Base-by-base conservation (phyloP, 495 filamentous ascomycete species). In the Penicillium cinerascens region DNA sequence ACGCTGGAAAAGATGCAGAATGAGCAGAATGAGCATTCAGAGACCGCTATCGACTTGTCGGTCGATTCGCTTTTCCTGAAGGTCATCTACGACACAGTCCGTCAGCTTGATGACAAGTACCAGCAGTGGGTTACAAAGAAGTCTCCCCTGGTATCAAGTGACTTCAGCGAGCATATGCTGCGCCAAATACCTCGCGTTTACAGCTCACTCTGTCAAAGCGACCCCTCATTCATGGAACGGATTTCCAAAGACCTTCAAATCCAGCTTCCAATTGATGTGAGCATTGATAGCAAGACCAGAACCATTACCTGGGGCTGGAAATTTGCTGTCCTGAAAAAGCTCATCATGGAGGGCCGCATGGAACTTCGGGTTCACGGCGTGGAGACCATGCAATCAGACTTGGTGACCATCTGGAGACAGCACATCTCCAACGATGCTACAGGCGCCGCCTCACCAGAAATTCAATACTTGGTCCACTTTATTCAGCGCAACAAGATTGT, bases 261-360 rank as follows among this genome's bases (percentile, higher is more conserved):
- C 22, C 63, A 76, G 26, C 58, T 87, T 2, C 63, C 62, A 3
- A 61, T 68, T 1, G 68, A 73, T 27, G 40, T 64, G 6, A 50
- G 17, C 11, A 25, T 52, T 4, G 64, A 69, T 41, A 65, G 72
- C 16, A 47, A 54, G 16, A 55, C 71, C 13, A 52, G 48, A 16
- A 63, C 89, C 3, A 72, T 91, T 11, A 63, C 75, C 1, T 67
- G 76, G 44, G 79, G 80, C 9, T 95, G 89, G 88, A 87, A 83
- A 54, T 86, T 95, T 65, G 73, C 69, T 26, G 69, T 83, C 7
- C 73, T 87, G 40, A 82, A 79, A 63, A 89, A 82, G 61, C 80
- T 89, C 57, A 85, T 95, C 49, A 78, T 79, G 64, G 88, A 86
- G 13, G 83, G 88, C n/a, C 85, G 88, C 50, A 95, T 97, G 91